phyloP scores from a whole-genome alignment of 2,329 filamentous ascomycete genomes.

The Colletotrichum viniferum region DNA sequence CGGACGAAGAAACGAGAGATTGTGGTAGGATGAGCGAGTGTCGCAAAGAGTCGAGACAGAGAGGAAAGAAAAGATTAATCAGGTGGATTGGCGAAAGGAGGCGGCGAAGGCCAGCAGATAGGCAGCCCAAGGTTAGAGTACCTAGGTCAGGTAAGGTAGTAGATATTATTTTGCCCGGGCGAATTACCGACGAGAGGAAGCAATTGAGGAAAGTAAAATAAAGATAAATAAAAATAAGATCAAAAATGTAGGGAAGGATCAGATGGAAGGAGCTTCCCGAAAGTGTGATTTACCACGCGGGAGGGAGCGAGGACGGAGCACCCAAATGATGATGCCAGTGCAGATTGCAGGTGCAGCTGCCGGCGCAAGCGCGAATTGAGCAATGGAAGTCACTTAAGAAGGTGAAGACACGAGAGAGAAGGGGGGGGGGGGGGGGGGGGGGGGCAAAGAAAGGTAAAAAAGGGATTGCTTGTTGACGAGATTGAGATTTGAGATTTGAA shows the following conservation, averaged over 20 bases:
- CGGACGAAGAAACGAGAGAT: neutral
- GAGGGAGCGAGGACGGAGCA: neutral
- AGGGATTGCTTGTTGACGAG: neutral
- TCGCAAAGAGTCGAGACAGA: neutral
- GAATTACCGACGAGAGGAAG: neutral
- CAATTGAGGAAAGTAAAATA: neutral
- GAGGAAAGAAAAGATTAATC: neutral
- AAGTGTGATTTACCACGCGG: neutral
- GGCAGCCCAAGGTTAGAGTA: neutral
- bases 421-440: neutral
- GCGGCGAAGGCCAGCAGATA: neutral
- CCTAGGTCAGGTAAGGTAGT: neutral
- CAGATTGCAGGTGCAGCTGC: slow-evolving; percentile 3
- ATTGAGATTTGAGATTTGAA: neutral
- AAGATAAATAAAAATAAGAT: neutral
- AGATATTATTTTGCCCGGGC: neutral
- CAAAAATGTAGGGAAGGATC: neutral
- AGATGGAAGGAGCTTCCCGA: neutral
- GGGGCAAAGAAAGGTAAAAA: neutral
- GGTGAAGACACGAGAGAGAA: neutral
- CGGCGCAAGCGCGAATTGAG: neutral
- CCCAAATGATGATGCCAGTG: neutral
- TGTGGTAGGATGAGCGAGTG: neutral
- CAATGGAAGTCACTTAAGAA: neutral
- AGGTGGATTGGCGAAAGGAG: neutral